A percentile compares a stretch with the other conserved stretches of the same genome.
phyloP scores from a whole-genome alignment of 495 filamentous ascomycete genomes.

The Eremomyces bilateralis region DNA sequence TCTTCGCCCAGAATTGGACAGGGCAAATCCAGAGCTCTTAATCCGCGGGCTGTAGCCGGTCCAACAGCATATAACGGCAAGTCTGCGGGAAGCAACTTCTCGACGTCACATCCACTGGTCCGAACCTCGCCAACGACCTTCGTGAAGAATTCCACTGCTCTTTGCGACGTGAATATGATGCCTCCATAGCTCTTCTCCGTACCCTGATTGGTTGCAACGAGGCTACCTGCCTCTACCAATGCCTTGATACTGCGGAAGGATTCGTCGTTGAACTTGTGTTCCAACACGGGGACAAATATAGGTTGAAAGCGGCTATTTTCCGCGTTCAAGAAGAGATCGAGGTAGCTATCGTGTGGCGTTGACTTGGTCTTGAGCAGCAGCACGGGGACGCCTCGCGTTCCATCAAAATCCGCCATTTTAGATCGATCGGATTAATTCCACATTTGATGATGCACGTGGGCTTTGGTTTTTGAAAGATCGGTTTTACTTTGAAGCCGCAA shows the following conservation, averaged over 20 bases:
- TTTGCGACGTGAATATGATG: constrained; percentile 81
- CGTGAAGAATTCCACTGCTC: constrained; percentile 73
- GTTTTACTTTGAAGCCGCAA: no score
- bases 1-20: constrained; percentile 36
- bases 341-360: constrained; percentile 54
- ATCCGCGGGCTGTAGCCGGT: constrained; percentile 61
- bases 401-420: no score
- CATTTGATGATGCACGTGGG: no score
- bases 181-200: constrained; percentile 43
- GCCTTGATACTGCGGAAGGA: constrained; percentile 25
- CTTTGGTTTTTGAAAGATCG: no score
- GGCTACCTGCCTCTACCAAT: constrained; percentile 17
- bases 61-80: constrained; percentile 74
- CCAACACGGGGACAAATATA: constrained; percentile 63
- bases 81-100: constrained; percentile 20
- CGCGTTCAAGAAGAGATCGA: constrained; percentile 39
- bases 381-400: constrained; percentile 40
- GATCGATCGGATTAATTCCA: no score
- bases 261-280: constrained; percentile 36
- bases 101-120: constrained; percentile 1
- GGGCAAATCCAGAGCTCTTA: constrained; percentile 31
- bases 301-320: constrained; percentile 31
- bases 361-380: constrained; percentile 80
- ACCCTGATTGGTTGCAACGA: constrained; percentile 6
- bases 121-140: constrained; percentile 26